A percentile compares a stretch with the other conserved stretches of the same genome.
phyloP scores from a whole-genome alignment of 176 grass and related monocot species.

The Lolium rigidum region DNA sequence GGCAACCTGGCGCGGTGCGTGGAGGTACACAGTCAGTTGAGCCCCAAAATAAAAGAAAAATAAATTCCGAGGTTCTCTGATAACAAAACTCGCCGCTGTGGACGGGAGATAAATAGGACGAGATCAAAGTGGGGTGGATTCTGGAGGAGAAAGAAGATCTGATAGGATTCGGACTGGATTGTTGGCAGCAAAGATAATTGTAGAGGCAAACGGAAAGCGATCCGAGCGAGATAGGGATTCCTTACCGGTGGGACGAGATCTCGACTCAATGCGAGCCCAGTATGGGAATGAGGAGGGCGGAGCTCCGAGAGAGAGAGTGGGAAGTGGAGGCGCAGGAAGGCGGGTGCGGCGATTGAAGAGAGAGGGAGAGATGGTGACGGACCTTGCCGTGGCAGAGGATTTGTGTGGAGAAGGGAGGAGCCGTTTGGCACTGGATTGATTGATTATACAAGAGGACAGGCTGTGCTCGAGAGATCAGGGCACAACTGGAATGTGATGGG shows the following conservation, averaged over 20 bases:
- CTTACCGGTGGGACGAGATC: constrained; percentile 9
- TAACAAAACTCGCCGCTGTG: background rate
- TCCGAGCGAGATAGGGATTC: background rate
- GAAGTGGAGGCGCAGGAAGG: background rate
- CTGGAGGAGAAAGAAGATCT: background rate
- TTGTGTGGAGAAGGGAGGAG: background rate
- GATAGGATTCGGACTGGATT: background rate
- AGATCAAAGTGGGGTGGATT: background rate
- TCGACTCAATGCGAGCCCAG: background rate
- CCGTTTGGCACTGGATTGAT: too few relatives aligned
- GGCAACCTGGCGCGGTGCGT: background rate
- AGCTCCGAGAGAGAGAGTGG: background rate
- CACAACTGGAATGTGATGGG: background rate
- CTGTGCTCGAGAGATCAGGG: background rate
- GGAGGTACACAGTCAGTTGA: background rate
- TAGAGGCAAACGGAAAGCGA: background rate
- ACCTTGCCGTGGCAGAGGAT: background rate
- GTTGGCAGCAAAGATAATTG: background rate
- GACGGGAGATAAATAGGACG: background rate
- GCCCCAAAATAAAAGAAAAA: background rate
- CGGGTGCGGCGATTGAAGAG: background rate
- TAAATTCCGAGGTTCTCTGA: background rate
- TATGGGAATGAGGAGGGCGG: background rate
- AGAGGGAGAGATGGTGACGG: background rate
- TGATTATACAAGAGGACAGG: too few relatives aligned